Evolutionary conservation across 768 basidiomycete species (phyloP), one percentile per base, ranked within the genome.

Genomic region (Lactarius hatsudake): DNA sequence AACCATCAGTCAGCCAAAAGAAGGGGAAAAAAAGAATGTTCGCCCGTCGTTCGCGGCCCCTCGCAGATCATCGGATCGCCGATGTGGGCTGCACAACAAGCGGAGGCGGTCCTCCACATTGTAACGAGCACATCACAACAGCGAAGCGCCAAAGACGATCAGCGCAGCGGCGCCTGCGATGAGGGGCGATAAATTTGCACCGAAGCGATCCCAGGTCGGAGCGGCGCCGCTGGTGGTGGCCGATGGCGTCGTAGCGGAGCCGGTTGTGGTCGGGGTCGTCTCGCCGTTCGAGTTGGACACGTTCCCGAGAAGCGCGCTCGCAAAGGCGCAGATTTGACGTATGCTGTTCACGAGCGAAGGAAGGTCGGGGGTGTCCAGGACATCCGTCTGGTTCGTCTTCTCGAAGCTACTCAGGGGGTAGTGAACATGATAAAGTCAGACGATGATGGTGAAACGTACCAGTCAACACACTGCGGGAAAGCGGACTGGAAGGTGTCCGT

Each of bases 381-480:
- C 77, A 32, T 79, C 77, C 6, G 83, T 80, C 72, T 88, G 87
- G 64, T 84, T 84, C 0, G 87, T 88, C 71, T 79, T 73, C 65
- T 81, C 79, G 75, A 87, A 87, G 74, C 86, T 86, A 56, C 23
- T 34, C 30, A 58, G 15, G 12, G 28, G 56, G 17, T 23, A 3
- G 45, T 48, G 20, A 36, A 18, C n/a, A 26, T 55, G 36, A 36
- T 38, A 26, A n/a, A 7, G n/a, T 3, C 10, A 26, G n/a, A 28
- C 18, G 26, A 55, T 32, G 32, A 32, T 17, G 40, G 58, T 9
- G n/a, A 20, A 36, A 57, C 78, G 36, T 57, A 87, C 86, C 88
- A 89, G 72, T 89, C 87, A 45, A 85, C 85, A 66, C 87, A 90
- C 78, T 89, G 86, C 43, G 87, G 87, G 75, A 83, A 81, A 12